Base-by-base conservation (phyloP, 2,329 filamentous ascomycete genomes). In the Neofusicoccum kwambonambiense region DNA sequence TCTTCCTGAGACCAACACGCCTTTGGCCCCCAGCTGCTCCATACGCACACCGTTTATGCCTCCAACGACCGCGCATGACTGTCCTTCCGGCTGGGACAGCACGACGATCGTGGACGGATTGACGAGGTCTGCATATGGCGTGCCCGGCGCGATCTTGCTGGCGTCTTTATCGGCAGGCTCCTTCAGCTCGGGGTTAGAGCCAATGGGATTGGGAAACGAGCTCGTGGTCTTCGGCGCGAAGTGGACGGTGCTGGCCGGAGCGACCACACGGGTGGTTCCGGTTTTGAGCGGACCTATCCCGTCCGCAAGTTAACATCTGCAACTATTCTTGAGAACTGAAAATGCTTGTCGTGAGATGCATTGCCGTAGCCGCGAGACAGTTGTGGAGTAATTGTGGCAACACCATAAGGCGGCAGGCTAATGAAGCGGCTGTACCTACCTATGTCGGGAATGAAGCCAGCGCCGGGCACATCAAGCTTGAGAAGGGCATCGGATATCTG, bases 11-110 rank as follows among this genome's bases (percentile, higher is more conserved):
- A 91, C 87, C n/a, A 92, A 78, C 11, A 89, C 83, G 2, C 83
- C 89, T 68, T 81, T 80, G 17, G 85, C 85, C 13, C 85, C 84
- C 11, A 88, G 80, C 13, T 83, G 74, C 70, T 87, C 86, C 84
- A 92, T 90, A 19, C 90, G 82, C 35, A 85, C 79, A 4, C 89
- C 90, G 84, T 92, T 90, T 68, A 93, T 91, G 17, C 90, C 90
- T n/a, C 90, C 90, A 5, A 91, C 83, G 7, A 91, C 83, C 5
- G 90, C 90, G 75, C 90, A 91, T 60, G 82, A 83, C 73, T 92
- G 89, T 0, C 81, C 82, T 0, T 79, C 71, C 0, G 89, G 88
- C 70, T 92, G 89, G 67, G 86, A 84, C 65, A 92, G 82, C 3
- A 93, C 78, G 3, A 88, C 85, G 62, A 92, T 82, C 1, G 87